phyloP scores from a whole-genome alignment of 148 eudicot genomes.

The Heliosperma pusillum region DNA sequence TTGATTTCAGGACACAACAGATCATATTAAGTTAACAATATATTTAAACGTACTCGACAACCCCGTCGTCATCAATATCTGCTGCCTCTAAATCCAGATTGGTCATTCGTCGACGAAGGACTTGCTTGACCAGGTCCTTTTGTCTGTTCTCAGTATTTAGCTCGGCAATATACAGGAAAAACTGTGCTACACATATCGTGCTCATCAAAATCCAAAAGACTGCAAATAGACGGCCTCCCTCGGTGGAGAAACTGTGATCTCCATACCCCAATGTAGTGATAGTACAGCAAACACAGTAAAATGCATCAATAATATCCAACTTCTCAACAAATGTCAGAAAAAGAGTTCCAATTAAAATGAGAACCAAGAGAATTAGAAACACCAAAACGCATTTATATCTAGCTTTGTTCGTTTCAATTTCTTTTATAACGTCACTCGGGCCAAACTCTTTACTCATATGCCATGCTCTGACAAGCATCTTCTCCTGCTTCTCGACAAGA shows the following conservation, averaged over 20 bases:
- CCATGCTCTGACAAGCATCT: slow-evolving; percentile 49
- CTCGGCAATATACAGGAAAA: slow-evolving; percentile 81
- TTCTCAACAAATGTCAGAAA: slow-evolving; percentile 63
- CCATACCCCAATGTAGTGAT: slow-evolving; percentile 93
- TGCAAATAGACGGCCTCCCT: slow-evolving; percentile 76
- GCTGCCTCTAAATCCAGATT: slow-evolving; percentile 75
- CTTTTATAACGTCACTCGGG: slow-evolving; percentile 41
- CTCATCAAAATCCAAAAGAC: slow-evolving; percentile 74
- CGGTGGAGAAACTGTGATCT: slow-evolving; percentile 75
- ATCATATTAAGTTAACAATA: not conserved
- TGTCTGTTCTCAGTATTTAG: slow-evolving; percentile 59
- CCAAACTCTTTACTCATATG: slow-evolving; percentile 40
- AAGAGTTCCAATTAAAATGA: slow-evolving; percentile 50
- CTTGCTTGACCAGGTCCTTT: slow-evolving; percentile 41
- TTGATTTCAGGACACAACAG: not conserved
- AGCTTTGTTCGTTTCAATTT: slow-evolving; percentile 51
- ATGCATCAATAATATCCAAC: slow-evolving; percentile 58
- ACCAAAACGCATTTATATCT: slow-evolving; percentile 53
- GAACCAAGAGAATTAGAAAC: slow-evolving; percentile 37
- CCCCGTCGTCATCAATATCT: slow-evolving; percentile 78
- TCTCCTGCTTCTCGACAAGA: slow-evolving; percentile 80
- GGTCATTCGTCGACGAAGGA: slow-evolving; percentile 59
- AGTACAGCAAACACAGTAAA: slow-evolving; percentile 82
- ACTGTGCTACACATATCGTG: slow-evolving; percentile 69
- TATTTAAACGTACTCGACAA: slow-evolving; percentile 52